phyloP scores from a whole-genome alignment of 106 monocot species.

The Acorus gramineus region DNA sequence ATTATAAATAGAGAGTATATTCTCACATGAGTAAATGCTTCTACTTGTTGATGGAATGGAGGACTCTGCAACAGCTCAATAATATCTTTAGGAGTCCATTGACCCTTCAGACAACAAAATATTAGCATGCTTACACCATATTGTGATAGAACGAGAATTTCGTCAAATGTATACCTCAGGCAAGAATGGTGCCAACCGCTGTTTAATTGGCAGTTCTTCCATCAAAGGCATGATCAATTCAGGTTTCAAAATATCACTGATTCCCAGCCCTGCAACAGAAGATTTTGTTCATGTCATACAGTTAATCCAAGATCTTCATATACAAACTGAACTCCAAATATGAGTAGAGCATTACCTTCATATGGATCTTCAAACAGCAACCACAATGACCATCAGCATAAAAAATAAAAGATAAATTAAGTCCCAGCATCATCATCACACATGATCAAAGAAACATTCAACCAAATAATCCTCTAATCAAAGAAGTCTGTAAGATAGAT shows the following conservation, averaged over 20 bases:
- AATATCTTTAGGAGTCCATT: slow-evolving; percentile 51
- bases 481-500: background rate
- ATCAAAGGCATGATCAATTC: slow-evolving; percentile 74
- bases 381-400: slow-evolving; percentile 9
- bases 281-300: too few species aligned
- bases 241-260: slow-evolving; percentile 90
- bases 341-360: slow-evolving; percentile 34
- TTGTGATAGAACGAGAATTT: too few species aligned
- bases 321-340: background rate
- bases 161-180: slow-evolving; percentile 50
- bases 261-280: slow-evolving; percentile 43
- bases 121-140: too few species aligned
- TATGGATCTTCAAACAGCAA: slow-evolving; percentile 59
- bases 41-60: slow-evolving; percentile 96
- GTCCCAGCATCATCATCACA: background rate
- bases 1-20: background rate
- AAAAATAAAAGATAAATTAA: background rate
- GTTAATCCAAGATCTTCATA: too few species aligned
- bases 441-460: background rate
- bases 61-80: slow-evolving; percentile 77
- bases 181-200: slow-evolving; percentile 56
- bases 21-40: slow-evolving; percentile 80
- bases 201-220: slow-evolving; percentile 59
- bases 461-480: background rate
- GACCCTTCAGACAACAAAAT: slow-evolving; percentile 34